Evolutionary conservation across 306 rosid species (phyloP).

Genomic region (Rosa rugosa): DNA sequence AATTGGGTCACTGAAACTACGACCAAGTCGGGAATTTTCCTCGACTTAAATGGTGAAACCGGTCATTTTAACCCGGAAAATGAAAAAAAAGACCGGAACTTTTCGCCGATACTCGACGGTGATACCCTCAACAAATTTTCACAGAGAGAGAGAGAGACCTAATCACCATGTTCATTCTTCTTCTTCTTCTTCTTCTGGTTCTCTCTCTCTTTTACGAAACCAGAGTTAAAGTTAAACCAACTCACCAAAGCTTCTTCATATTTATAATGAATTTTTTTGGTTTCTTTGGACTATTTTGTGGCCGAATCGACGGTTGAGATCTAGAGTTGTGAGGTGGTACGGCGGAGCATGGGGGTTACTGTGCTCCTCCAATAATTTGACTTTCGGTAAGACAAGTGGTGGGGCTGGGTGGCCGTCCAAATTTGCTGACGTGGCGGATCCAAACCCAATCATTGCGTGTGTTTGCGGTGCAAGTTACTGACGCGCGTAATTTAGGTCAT

Average conservation of each 20-base stretch:
- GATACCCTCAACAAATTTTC: conserved; percentile 1
- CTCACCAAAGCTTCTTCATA: conserved; percentile 21
- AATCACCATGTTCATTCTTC: not conserved
- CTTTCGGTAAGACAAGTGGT: conserved; percentile 1
- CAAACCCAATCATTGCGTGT: conserved; percentile 33
- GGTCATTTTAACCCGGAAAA: conserved; percentile 22
- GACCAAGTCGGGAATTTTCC: conserved; percentile 40
- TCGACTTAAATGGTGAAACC: conserved; percentile 20
- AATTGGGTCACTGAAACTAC: conserved; percentile 26
- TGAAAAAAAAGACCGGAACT: conserved; percentile 26
- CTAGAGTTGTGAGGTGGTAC: conserved; percentile 21
- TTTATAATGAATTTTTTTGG: not conserved
- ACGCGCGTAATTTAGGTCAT: conserved; percentile 34
- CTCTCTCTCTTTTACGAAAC: conserved; percentile 12
- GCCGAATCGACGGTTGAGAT: conserved; percentile 21
- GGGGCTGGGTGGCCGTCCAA: conserved; percentile 30
- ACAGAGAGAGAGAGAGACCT: conserved; percentile 1
- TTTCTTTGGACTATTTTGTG: not conserved
- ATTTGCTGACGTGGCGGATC: conserved; percentile 37
- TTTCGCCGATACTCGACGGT: not conserved
- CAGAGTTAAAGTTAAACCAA: conserved; percentile 27
- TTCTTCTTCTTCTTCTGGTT: conserved; percentile 12
- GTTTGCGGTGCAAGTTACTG: conserved; percentile 18
- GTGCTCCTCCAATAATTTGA: conserved; percentile 21
- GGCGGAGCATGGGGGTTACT: conserved; percentile 13